Evolutionary conservation across 73 alveolate genomes (phyloP), one percentile per base, ranked within the genome.

Genomic region (Paramecium bursaria): DNA sequence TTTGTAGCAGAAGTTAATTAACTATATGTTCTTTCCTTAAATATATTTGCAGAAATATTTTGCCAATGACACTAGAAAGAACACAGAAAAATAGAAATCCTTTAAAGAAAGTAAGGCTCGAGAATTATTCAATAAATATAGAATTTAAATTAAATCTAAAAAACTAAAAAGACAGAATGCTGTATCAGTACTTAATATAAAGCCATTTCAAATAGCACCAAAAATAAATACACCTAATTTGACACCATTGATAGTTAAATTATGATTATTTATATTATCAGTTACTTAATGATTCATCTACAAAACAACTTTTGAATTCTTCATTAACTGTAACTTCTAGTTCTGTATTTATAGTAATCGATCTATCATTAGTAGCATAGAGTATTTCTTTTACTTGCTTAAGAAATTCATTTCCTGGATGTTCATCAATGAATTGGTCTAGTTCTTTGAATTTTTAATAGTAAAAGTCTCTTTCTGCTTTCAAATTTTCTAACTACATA

Each of bases 381-480:
- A 79, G 52, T 1, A 79, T 55, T 53, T 79, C 89, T 55, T 79
- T 79, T 3, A 79, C 19, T 54, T 50, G 47, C 26, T 53, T 53
- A 11, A 42, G 50, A 7, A 79, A 27, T 46, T 53, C 61, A 54
- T 79, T 82, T 15, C 21, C 85, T 53, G 49, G 33, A 75, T 75
- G 74, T 3, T 42, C 42, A 0, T 79, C 89, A 22, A 79, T 48
- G 6, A 79, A 55, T 1, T 50, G 79, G 42, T 79, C 89, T 9
- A 79, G 46, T 23, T 54, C 77, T 79, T 54, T 79, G 29, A 79
- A 42, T 54, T 79, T 79, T 29, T 26, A 23, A 54, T 53, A 79
- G 14, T 79, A 79, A 23, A 79, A 79, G 25, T 79, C 89, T 39
- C 89, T 79, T 42, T 79, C 89, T 30, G 48, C 48, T 33, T 79